Percentiles rank a stretch among this genome's conserved stretches.
phyloP scores from a whole-genome alignment of 768 basidiomycete genomes.

The Suillus fuscotomentosus region DNA sequence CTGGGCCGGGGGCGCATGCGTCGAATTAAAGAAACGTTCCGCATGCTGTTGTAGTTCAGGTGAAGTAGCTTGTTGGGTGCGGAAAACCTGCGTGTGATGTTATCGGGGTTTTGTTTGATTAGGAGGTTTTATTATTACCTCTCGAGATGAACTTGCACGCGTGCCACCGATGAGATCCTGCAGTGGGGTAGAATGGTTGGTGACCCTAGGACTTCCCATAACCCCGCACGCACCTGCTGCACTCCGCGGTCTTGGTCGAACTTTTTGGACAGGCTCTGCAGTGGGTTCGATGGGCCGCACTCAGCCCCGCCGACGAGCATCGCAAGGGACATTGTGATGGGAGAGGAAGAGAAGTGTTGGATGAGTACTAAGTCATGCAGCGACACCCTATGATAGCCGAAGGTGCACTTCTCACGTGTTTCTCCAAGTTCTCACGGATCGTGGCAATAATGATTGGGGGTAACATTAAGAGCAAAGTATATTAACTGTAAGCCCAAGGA shows the following conservation, averaged over 20 bases:
- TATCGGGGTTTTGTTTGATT: slow-evolving; percentile 6
- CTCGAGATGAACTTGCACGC: slow-evolving; percentile 60
- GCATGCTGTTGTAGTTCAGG: slow-evolving; percentile 61
- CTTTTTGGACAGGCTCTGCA: slow-evolving; percentile 76
- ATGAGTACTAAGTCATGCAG: background rate
- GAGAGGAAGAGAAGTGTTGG: background rate
- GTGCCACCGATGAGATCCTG: slow-evolving; percentile 72
- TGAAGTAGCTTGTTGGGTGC: slow-evolving; percentile 45
- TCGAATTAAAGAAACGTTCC: slow-evolving; percentile 60
- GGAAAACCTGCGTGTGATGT: slow-evolving; percentile 48
- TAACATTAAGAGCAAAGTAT: slow-evolving; percentile 1
- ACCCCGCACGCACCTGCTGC: slow-evolving; percentile 56
- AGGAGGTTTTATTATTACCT: slow-evolving; percentile 41
- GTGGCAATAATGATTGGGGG: background rate
- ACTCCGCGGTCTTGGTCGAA: slow-evolving; percentile 77
- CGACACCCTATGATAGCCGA: background rate
- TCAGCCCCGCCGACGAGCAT: slow-evolving; percentile 76
- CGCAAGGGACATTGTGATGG: slow-evolving; percentile 66
- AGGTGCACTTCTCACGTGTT: slow-evolving; percentile 1
- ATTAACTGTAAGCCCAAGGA: background rate
- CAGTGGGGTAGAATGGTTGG: slow-evolving; percentile 2
- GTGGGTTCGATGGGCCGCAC: slow-evolving; percentile 83
- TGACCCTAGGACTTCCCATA: background rate
- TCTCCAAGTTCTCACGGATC: background rate
- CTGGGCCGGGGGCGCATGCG: slow-evolving; percentile 28